These are phyloP conservation scores for Cutaneotrichosporon cyanovorans DNA, from an alignment of 1,284 basidiomycete genomes.

Conservation along the genomic window DNA sequence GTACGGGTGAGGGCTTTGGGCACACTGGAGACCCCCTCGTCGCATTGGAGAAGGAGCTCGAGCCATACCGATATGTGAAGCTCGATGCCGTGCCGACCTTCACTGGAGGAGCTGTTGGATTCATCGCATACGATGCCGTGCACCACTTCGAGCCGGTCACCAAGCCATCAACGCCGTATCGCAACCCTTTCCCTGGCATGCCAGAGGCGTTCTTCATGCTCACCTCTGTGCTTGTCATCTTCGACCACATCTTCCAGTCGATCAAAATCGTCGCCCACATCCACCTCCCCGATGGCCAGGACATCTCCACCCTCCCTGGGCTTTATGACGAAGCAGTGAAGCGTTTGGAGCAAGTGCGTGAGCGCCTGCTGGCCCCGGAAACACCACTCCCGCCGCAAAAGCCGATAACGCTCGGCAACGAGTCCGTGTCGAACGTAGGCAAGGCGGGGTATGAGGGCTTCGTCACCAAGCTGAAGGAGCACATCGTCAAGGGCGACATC, in stretches of 20 bases:
- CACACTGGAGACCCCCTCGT: slow-evolving; percentile 78
- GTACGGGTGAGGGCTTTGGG: slow-evolving; percentile 78
- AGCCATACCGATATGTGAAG: slow-evolving; percentile 79
- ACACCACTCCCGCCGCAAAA: slow-evolving; percentile 54
- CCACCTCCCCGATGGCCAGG: slow-evolving; percentile 58
- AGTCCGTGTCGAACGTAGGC: slow-evolving; percentile 83
- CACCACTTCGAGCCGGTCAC: slow-evolving; percentile 96
- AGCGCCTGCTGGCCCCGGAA: slow-evolving; percentile 54
- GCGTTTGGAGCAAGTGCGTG: slow-evolving; percentile 68
- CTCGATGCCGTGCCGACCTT: slow-evolving; percentile 89
- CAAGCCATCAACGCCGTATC: slow-evolving; percentile 51
- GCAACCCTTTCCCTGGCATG: slow-evolving; percentile 69
- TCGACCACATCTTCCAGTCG: slow-evolving; percentile 93
- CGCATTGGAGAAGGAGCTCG: slow-evolving; percentile 77
- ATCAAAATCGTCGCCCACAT: slow-evolving; percentile 95
- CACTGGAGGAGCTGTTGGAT: slow-evolving; percentile 93
- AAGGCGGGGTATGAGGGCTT: slow-evolving; percentile 87
- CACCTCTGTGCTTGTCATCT: slow-evolving; percentile 86
- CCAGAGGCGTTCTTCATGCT: slow-evolving; percentile 98
- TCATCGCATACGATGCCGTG: slow-evolving; percentile 93
- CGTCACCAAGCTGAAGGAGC: slow-evolving; percentile 85
- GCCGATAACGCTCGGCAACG: slow-evolving; percentile 52
- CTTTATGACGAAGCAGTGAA: slow-evolving; percentile 73
- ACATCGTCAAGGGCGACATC: slow-evolving; percentile 93
- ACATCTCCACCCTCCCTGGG: slow-evolving; percentile 56